Base-by-base conservation (phyloP, 2,329 filamentous ascomycete species). In the Chalaropsis thielavioides region DNA sequence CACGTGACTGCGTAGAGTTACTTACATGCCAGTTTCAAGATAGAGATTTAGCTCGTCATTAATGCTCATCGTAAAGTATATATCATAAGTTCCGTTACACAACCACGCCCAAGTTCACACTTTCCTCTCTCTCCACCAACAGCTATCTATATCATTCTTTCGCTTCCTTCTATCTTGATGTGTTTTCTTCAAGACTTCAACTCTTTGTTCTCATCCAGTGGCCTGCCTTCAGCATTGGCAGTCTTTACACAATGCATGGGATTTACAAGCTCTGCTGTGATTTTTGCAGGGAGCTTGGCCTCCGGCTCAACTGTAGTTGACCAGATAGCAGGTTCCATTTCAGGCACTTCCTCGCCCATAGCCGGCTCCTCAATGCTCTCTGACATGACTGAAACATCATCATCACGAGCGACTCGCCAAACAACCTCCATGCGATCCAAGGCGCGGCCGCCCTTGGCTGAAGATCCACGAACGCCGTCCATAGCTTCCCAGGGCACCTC, bases 391-490 rank as follows among this genome's bases (percentile, higher is more conserved):
- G 46, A 54, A 1, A 27, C 38, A 10, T 56, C 43, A 5, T 64
- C 46, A 40, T 63, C 61, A 22, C 51, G 49, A 4, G 62, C 65
- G 0, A 75, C 75, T 49, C 85, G 84, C 94, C 94, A 99, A 0
- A 96, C 86, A 0, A 97, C 88, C 11, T 89, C 86, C 27, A 97
- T 78, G 49, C 83, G 83, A 72, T 99, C 92, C 8, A 95, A 84
- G 0, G 89, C 90, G 54, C 86, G 81, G 0, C 87, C 87, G 0
- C 94, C 94, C 73, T 95, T 95, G 40, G 86, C 82, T 24, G 81
- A 84, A 3, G 88, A 92, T 0, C 94, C 94, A 73, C 96, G 96
- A 74, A 99, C 92, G 2, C 94, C 94, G 70, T 99, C 94, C 84
- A 99, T 89, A 64, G 79, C 78, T 46, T 83, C 81, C 82, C 82